Conservation (phyloP, 2,329 filamentous ascomycete species). For the Dothideomycetes sp. region DNA sequence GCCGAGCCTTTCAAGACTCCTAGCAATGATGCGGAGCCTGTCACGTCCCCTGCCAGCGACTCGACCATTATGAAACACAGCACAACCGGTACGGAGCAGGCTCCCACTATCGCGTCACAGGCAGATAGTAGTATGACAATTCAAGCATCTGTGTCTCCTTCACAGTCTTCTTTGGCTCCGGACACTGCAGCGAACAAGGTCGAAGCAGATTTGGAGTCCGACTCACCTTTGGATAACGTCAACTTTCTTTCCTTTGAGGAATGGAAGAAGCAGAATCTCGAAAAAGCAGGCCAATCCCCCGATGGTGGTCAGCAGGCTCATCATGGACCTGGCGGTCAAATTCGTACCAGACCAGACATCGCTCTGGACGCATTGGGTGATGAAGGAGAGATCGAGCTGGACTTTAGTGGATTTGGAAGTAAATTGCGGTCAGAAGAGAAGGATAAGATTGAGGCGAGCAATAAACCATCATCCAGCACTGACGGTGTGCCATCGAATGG, state of each 20-base stretch:
- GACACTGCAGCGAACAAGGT: slow-evolving; percentile 15
- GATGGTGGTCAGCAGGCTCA: slow-evolving; percentile 47
- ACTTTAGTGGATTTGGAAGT: slow-evolving; percentile 53
- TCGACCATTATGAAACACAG: too few species aligned
- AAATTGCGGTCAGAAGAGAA: slow-evolving; percentile 10
- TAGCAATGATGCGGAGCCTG: too few species aligned
- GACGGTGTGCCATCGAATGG: slow-evolving; percentile 2
- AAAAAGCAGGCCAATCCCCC: slow-evolving; percentile 68
- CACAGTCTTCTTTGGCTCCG: too few species aligned
- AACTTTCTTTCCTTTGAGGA: slow-evolving; percentile 96
- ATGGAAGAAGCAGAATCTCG: slow-evolving; percentile 91
- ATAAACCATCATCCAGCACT: slow-evolving; percentile 3
- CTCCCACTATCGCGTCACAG: too few species aligned
- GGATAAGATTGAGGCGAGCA: slow-evolving; percentile 1
- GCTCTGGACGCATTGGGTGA: slow-evolving; percentile 74
- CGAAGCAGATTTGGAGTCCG: slow-evolving; percentile 44
- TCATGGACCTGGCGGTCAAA: slow-evolving; percentile 36
- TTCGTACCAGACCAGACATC: slow-evolving; percentile 45
- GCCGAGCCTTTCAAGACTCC: slow-evolving; percentile 1
- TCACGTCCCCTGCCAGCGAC: too few species aligned
- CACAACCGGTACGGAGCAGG: too few species aligned
- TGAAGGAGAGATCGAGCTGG: slow-evolving; percentile 73
- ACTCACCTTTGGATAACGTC: slow-evolving; percentile 58
- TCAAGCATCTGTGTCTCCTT: too few species aligned
- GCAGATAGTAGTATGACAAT: too few species aligned